Conservation (phyloP, 345 rosid genomes). For the Ceriops decandra region DNA sequence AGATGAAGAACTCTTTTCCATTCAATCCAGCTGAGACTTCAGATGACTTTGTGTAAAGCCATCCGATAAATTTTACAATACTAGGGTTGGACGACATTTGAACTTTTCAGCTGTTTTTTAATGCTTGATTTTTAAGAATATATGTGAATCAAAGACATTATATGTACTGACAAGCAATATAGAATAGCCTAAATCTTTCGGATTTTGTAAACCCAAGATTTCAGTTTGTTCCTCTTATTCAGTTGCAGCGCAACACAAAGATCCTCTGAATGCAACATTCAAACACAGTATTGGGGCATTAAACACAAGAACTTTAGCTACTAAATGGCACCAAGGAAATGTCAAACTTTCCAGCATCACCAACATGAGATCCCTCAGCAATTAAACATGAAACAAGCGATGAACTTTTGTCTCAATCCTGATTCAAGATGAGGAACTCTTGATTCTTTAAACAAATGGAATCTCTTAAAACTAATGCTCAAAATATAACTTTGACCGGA, state of each 20-base stretch:
- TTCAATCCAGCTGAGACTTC: slow-evolving; percentile 10
- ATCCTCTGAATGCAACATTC: background rate
- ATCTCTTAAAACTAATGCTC: background rate
- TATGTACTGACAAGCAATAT: no score
- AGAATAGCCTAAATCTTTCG: no score
- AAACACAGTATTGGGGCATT: no score
- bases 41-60: slow-evolving; percentile 24
- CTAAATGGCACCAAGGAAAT: no score
- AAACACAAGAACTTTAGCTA: no score
- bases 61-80: slow-evolving; percentile 22
- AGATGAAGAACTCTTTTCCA: slow-evolving; percentile 16
- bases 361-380: background rate
- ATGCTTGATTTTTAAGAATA: background rate
- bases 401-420: background rate
- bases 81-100: background rate
- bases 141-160: background rate
- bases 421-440: background rate
- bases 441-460: background rate
- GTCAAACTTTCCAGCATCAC: background rate
- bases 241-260: background rate
- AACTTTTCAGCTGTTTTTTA: background rate
- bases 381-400: background rate
- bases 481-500: background rate
- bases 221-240: background rate
- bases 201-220: no score